A percentile compares a stretch with the other conserved stretches of the same genome.
phyloP scores from a whole-genome alignment of 192 early-diverging fungal genomes.

The Backusella liffmaniae region DNA sequence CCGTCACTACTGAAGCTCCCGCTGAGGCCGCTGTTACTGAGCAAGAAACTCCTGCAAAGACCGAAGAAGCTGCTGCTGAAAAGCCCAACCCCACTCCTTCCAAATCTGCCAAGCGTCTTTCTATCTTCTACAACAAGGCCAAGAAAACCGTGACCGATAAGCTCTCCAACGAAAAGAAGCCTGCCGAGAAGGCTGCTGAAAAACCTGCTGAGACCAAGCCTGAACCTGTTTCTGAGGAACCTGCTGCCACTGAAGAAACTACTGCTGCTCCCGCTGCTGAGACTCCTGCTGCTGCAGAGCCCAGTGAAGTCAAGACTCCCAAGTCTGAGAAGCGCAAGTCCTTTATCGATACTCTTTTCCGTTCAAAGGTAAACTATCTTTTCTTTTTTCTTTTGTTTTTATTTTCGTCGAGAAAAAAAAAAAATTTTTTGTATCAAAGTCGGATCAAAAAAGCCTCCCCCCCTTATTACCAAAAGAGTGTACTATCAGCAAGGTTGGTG shows the following conservation, averaged over 20 bases:
- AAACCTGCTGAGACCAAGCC: background rate
- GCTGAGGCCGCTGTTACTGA: background rate
- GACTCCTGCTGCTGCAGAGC: background rate
- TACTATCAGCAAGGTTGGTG: constrained; percentile 10
- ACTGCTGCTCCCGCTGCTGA: constrained; percentile 10
- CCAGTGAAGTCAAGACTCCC: background rate
- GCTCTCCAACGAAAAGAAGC: constrained; percentile 6
- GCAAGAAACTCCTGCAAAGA: constrained; percentile 1
- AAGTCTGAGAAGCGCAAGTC: constrained; percentile 26
- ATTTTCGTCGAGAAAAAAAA: background rate
- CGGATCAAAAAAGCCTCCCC: background rate
- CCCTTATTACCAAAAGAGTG: constrained; percentile 5
- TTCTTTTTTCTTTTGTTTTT: background rate
- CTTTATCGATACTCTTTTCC: constrained; percentile 21
- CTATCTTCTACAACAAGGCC: constrained; percentile 24
- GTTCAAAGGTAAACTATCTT: constrained; percentile 20
- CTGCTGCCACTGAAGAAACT: background rate
- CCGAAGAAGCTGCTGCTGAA: background rate
- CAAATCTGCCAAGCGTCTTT: constrained; percentile 21
- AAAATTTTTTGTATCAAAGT: background rate
- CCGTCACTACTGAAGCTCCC: background rate
- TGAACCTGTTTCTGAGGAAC: background rate
- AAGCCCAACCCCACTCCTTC: constrained; percentile 6
- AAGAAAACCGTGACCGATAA: constrained; percentile 19
- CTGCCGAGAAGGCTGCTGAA: constrained; percentile 1